phyloP scores from a whole-genome alignment of 1,284 basidiomycete species.

The Boletellus deceptivus region DNA sequence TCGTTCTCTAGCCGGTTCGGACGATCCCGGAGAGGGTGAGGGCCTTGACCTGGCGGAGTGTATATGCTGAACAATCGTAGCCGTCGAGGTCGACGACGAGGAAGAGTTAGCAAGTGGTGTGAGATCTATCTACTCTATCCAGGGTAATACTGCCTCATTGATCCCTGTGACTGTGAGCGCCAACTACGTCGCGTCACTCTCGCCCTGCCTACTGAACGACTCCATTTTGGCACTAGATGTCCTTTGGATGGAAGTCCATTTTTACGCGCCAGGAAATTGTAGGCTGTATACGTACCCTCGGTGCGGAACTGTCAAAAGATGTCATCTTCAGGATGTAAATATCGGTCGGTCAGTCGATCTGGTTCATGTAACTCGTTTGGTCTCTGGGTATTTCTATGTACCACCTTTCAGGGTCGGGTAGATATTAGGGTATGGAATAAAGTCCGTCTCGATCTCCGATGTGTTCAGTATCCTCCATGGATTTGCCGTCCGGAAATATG shows the following conservation, averaged over 20 bases:
- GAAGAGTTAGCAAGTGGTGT: conserved; percentile 17
- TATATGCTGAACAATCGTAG: conserved; percentile 1
- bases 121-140: conserved; percentile 20
- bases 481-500: too few species aligned
- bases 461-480: too few species aligned
- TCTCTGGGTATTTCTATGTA: too few species aligned
- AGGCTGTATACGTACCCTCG: conserved; percentile 36
- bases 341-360: background rate
- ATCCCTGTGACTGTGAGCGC: conserved; percentile 11
- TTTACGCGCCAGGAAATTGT: conserved; percentile 28
- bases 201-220: too few species aligned
- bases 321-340: background rate
- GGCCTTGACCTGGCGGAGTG: background rate
- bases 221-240: conserved; percentile 24
- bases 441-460: too few species aligned
- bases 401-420: too few species aligned
- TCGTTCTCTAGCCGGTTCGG: conserved; percentile 41
- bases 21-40: conserved; percentile 14
- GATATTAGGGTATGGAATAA: too few species aligned
- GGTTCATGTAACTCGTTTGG: background rate
- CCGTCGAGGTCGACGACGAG: background rate
- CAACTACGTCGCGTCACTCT: too few species aligned
- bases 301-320: background rate
- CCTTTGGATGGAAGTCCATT: conserved; percentile 29
- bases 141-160: conserved; percentile 18